Evolutionary conservation across 495 filamentous ascomycete species (phyloP).

Genomic region (Bryoglossum gracile): DNA sequence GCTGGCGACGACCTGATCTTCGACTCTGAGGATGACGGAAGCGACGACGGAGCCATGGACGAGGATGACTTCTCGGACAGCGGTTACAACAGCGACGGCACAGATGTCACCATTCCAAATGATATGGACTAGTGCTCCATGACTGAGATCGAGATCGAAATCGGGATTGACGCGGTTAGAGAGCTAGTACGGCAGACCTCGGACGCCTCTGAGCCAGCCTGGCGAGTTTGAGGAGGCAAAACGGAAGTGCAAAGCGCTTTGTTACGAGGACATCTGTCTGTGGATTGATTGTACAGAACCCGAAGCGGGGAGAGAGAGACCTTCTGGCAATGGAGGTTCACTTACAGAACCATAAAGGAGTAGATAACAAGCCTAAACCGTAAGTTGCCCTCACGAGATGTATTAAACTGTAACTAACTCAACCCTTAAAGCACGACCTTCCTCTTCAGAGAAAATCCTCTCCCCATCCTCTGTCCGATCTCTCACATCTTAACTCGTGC

Average conservation of each 20-base stretch:
- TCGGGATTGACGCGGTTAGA: no score
- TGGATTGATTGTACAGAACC: conserved; percentile 26
- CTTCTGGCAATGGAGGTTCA: conserved; percentile 24
- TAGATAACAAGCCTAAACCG: conserved; percentile 28
- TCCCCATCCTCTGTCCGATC: conserved; percentile 25
- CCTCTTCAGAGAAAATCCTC: conserved; percentile 17
- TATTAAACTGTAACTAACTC: neutral
- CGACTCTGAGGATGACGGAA: no score
- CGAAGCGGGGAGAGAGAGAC: conserved; percentile 22
- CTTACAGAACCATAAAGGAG: conserved; percentile 26
- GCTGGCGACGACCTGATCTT: no score
- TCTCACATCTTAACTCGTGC: conserved; percentile 19
- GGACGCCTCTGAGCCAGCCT: no score
- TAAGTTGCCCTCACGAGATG: conserved; percentile 20
- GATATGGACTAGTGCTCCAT: no score
- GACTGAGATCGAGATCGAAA: no score
- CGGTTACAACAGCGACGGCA: no score
- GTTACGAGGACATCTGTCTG: conserved; percentile 26
- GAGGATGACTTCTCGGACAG: no score
- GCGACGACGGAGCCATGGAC: no score
- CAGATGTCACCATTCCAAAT: no score
- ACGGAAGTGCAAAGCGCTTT: conserved; percentile 22
- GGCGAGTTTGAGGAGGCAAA: conserved; percentile 8
- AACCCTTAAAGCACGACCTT: conserved; percentile 21
- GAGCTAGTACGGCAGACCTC: no score